A percentile compares a stretch with the other conserved stretches of the same genome.
Conservation (phyloP, 129 eudicot genomes). For the Glebionis coronaria region DNA sequence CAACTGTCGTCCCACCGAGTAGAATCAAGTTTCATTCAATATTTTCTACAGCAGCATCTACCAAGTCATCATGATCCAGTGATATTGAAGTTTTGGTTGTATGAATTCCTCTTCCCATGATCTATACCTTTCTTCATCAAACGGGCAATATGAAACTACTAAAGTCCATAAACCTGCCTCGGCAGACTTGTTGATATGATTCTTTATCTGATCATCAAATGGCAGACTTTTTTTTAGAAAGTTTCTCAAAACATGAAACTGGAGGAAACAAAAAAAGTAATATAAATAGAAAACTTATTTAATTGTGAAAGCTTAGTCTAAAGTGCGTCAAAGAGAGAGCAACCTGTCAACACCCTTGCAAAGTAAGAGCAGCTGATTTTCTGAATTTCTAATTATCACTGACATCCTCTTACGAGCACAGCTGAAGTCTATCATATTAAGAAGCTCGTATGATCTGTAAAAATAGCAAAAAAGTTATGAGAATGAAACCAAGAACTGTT, state of each 20-base stretch:
- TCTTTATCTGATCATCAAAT: conserved; percentile 61
- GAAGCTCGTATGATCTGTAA: conserved; percentile 79
- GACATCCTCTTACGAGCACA: conserved; percentile 98
- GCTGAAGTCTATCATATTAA: conserved; percentile 90
- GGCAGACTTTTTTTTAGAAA: conserved; percentile 47
- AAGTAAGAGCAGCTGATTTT: conserved; percentile 73
- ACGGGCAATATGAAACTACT: conserved; percentile 72
- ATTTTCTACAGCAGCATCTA: conserved; percentile 79
- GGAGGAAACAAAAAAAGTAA: conserved; percentile 25
- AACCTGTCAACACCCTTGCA: conserved; percentile 99
- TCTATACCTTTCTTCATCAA: conserved; percentile 61
- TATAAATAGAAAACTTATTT: not conserved
- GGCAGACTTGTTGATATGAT: conserved; percentile 70
- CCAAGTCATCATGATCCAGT: conserved; percentile 68
- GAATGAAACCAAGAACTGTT: not conserved
- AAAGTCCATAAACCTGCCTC: conserved; percentile 95
- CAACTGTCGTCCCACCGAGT: conserved; percentile 98
- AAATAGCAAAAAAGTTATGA: conserved; percentile 15
- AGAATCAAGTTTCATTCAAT: conserved; percentile 75
- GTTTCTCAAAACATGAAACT: conserved; percentile 92
- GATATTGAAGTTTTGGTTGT: conserved; percentile 56
- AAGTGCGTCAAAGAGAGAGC: conserved; percentile 14
- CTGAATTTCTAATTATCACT: conserved; percentile 66
- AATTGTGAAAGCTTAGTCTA: not conserved
- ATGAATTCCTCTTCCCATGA: conserved; percentile 74